phyloP scores from a whole-genome alignment of 2,329 filamentous ascomycete species.

The Myriosclerotinia curreyana region DNA sequence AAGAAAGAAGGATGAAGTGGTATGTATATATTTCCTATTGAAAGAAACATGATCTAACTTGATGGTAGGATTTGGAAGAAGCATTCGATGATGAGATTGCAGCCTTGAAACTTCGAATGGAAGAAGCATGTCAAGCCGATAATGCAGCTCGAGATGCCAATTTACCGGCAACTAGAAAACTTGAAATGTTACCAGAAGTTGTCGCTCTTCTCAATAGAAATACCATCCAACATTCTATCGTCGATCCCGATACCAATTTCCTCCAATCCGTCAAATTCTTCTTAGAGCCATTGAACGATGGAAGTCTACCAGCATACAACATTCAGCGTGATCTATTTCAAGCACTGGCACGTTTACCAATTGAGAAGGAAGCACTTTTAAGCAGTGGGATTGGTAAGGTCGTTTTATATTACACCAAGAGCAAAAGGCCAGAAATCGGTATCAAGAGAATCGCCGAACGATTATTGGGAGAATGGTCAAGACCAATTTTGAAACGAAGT shows the following conservation, averaged over 20 bases:
- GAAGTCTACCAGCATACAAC: slow-evolving; percentile 90
- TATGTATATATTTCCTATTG: slow-evolving; percentile 47
- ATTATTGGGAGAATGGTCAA: slow-evolving; percentile 91
- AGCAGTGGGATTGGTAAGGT: slow-evolving; percentile 96
- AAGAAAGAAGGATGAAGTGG: slow-evolving; percentile 83
- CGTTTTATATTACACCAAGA: slow-evolving; percentile 94
- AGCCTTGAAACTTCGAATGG: slow-evolving; percentile 84
- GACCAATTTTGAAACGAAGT: slow-evolving; percentile 88
- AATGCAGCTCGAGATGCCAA: slow-evolving; percentile 75
- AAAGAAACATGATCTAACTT: slow-evolving; percentile 25
- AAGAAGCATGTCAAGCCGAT: slow-evolving; percentile 81
- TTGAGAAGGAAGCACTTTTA: slow-evolving; percentile 85
- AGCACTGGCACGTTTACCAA: slow-evolving; percentile 74
- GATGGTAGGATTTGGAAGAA: slow-evolving; percentile 74
- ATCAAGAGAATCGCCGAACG: slow-evolving; percentile 95
- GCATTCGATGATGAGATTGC: slow-evolving; percentile 89
- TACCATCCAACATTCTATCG: slow-evolving; percentile 76
- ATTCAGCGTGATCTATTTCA: slow-evolving; percentile 94
- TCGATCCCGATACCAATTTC: slow-evolving; percentile 94
- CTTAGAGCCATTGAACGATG: slow-evolving; percentile 91
- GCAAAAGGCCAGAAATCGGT: slow-evolving; percentile 78
- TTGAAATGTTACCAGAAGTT: slow-evolving; percentile 90
- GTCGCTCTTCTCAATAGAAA: slow-evolving; percentile 85
- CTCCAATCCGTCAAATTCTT: slow-evolving; percentile 95
- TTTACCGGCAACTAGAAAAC: slow-evolving; percentile 84